A percentile compares a stretch with the other conserved stretches of the same genome.
These are phyloP conservation scores for Penicillium sp. DNA, from an alignment of 2,329 filamentous ascomycete genomes.

Conservation along the genomic window DNA sequence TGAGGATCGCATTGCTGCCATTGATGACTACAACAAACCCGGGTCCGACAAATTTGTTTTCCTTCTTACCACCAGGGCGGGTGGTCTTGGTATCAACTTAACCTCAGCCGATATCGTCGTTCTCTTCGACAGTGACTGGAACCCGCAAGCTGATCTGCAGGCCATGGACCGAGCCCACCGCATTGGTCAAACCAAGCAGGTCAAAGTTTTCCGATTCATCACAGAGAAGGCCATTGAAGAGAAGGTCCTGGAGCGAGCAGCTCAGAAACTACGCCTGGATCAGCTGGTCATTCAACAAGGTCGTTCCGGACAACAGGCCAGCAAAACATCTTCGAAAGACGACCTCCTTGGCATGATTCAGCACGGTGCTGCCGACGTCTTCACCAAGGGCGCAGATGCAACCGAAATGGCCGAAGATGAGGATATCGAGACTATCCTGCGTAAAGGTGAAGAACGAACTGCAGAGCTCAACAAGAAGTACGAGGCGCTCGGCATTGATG, in stretches of 20 bases:
- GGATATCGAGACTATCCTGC: constrained; percentile 81
- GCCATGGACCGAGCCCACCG: constrained; percentile 98
- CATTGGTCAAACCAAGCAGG: constrained; percentile 98
- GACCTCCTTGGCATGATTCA: constrained; percentile 98
- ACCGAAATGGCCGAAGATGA: constrained; percentile 72
- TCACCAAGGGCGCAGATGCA: constrained; percentile 64
- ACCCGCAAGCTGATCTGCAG: constrained; percentile 95
- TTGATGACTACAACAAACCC: constrained; percentile 97
- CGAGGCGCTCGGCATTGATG: constrained; percentile 93
- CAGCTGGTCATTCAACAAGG: constrained; percentile 98
- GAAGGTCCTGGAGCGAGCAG: constrained; percentile 93
- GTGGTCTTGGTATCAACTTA: constrained; percentile 94
- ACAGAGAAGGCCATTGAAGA: constrained; percentile 98
- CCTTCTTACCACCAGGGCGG: constrained; percentile 88
- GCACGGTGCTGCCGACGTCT: constrained; percentile 94
- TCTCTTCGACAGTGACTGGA: constrained; percentile 98
- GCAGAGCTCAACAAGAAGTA: constrained; percentile 90
- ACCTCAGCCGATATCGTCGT: constrained; percentile 94
- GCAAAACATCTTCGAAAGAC: constrained; percentile 91
- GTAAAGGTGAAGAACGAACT: constrained; percentile 82
- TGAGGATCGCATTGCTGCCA: constrained; percentile 94
- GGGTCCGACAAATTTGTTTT: constrained; percentile 97
- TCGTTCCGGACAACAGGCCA: constrained; percentile 82
- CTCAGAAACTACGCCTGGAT: constrained; percentile 92
- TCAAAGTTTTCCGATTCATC: constrained; percentile 92